Conservation (phyloP, 805 yeast genomes). For the Sugiyamaella smithiae region DNA sequence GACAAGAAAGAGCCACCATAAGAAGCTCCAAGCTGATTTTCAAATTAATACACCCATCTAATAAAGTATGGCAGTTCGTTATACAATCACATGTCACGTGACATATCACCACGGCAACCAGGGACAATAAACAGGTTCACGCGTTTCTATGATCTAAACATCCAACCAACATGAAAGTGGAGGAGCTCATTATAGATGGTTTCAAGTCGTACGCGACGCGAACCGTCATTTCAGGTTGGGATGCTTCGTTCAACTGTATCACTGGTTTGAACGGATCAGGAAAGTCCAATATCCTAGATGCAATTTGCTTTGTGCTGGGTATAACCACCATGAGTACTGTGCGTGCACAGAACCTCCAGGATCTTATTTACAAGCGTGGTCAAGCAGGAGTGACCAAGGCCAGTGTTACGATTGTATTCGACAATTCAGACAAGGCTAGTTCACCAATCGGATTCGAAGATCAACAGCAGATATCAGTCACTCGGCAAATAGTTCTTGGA, state of each 20-base stretch:
- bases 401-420: slow-evolving; percentile 92
- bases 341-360: slow-evolving; percentile 89
- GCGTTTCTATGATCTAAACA: too few relatives aligned
- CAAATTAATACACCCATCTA: too few relatives aligned
- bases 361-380: slow-evolving; percentile 92
- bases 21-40: too few relatives aligned
- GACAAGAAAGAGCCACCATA: too few relatives aligned
- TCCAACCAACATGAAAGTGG: slow-evolving; percentile 67
- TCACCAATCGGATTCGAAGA: slow-evolving; percentile 88
- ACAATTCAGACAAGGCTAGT: slow-evolving; percentile 69
- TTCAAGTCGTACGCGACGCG: slow-evolving; percentile 96
- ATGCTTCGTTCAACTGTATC: slow-evolving; percentile 92
- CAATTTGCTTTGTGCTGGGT: slow-evolving; percentile 97
- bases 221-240: slow-evolving; percentile 95
- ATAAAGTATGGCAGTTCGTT: too few relatives aligned
- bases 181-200: slow-evolving; percentile 94
- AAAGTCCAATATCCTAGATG: slow-evolving; percentile 92
- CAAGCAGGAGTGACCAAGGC: slow-evolving; percentile 98
- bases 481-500: slow-evolving; percentile 86
- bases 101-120: too few relatives aligned
- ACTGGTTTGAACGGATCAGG: slow-evolving; percentile 98
- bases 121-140: too few relatives aligned
- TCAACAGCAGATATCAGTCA: slow-evolving; percentile 75
- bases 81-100: too few relatives aligned
- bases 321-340: slow-evolving; percentile 93